Percentiles rank a stretch among this genome's conserved stretches.
Evolutionary conservation across 2,329 filamentous ascomycete genomes (phyloP).

Genomic region (Scedosporium boydii): DNA sequence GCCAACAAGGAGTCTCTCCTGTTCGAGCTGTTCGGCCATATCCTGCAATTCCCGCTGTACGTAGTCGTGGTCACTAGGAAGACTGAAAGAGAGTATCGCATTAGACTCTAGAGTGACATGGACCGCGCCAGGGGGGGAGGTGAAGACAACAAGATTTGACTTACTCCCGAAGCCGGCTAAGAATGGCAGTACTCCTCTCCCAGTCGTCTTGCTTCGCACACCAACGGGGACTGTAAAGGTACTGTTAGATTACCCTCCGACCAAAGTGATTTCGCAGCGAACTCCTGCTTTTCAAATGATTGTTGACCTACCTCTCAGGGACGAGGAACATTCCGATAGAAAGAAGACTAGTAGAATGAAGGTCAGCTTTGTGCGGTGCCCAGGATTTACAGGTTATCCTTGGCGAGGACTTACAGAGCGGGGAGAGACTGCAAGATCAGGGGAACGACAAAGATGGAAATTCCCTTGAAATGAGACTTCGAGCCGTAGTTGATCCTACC

Average conservation of each 20-base stretch:
- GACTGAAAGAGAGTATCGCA: conserved; percentile 16
- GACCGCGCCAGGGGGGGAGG: conserved; percentile 21
- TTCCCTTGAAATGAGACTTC: conserved; percentile 33
- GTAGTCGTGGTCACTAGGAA: conserved; percentile 45
- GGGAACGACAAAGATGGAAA: conserved; percentile 49
- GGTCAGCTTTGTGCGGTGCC: background rate
- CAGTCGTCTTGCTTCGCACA: conserved; percentile 58
- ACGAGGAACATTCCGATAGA: conserved; percentile 52
- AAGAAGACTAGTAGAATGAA: conserved; percentile 28
- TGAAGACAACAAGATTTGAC: conserved; percentile 6
- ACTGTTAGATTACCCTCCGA: too few species aligned
- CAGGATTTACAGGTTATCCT: background rate
- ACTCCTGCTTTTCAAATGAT: too few species aligned
- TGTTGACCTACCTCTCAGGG: conserved; percentile 28
- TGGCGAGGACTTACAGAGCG: conserved; percentile 32
- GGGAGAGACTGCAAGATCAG: conserved; percentile 56
- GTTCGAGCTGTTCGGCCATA: conserved; percentile 51
- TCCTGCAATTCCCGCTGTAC: conserved; percentile 50
- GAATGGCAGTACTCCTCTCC: conserved; percentile 49
- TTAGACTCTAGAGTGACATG: background rate
- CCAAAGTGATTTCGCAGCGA: too few species aligned
- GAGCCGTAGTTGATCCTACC: conserved; percentile 47
- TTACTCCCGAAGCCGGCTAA: conserved; percentile 39
- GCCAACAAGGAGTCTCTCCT: conserved; percentile 48
- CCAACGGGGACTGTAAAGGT: conserved; percentile 50